phyloP scores from a whole-genome alignment of 176 grass and related monocot genomes.

The Aechmea fasciata region DNA sequence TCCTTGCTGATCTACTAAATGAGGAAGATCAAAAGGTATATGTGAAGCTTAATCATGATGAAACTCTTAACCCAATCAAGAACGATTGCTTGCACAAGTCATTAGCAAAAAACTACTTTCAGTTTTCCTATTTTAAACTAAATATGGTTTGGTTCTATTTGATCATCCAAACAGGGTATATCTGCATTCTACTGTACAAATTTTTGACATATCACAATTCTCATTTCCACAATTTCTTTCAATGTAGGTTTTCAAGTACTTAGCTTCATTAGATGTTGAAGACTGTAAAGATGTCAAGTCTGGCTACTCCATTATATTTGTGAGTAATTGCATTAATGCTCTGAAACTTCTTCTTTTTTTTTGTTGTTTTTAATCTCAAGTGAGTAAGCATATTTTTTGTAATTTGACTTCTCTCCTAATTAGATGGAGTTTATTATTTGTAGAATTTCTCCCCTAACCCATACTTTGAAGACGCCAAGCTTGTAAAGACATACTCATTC shows the following conservation, averaged over 20 bases:
- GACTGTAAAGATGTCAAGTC: conserved; percentile 80
- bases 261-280: conserved; percentile 76
- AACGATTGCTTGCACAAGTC: neutral
- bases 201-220: neutral
- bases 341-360: neutral
- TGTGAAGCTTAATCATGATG: conserved; percentile 1
- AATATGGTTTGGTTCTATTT: neutral
- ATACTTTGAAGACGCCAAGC: conserved; percentile 71
- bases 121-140: conserved; percentile 3
- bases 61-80: conserved; percentile 1
- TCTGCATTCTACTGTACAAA: neutral
- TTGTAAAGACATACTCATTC: conserved; percentile 77
- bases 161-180: neutral
- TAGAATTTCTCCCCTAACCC: conserved; percentile 84
- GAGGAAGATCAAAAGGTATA: conserved; percentile 77
- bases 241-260: conserved; percentile 75
- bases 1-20: conserved; percentile 55
- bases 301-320: conserved; percentile 81
- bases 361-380: no score
- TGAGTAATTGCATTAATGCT: conserved; percentile 24
- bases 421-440: conserved; percentile 21
- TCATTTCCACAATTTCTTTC: conserved; percentile 16
- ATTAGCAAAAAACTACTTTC: neutral
- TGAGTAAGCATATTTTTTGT: conserved; percentile 2
- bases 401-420: conserved; percentile 9